Evolutionary conservation across 495 filamentous ascomycete species (phyloP).

Genomic region (Chaetomidium leptoderma): DNA sequence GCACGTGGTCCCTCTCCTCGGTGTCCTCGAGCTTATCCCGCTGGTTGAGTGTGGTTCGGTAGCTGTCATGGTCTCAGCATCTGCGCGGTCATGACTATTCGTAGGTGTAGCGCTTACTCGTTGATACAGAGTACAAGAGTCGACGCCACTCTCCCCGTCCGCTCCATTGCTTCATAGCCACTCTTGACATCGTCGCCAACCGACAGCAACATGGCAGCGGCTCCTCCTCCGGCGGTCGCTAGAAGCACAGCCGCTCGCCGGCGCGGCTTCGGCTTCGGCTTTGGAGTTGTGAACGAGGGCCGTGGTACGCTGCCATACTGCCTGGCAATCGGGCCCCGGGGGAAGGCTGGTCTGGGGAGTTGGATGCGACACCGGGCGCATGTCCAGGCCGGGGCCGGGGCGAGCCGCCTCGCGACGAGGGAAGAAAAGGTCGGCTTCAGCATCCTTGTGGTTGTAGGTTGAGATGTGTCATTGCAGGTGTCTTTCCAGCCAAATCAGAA

Average conservation of each 20-base stretch:
- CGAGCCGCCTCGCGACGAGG: constrained; percentile 20
- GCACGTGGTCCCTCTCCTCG: constrained; percentile 57
- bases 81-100: not conserved
- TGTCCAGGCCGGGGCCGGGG: constrained; percentile 30
- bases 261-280: constrained; percentile 16
- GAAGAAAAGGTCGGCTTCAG: constrained; percentile 23
- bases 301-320: constrained; percentile 31
- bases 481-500: not conserved
- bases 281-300: not conserved
- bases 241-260: constrained; percentile 25
- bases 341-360: constrained; percentile 13
- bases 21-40: constrained; percentile 54
- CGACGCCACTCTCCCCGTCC: constrained; percentile 74
- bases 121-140: constrained; percentile 79
- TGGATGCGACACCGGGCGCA: constrained; percentile 44
- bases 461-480: constrained; percentile 2
- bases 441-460: constrained; percentile 15
- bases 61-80: constrained; percentile 48
- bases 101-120: constrained; percentile 59
- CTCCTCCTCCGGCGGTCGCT: constrained; percentile 44
- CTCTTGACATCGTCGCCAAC: constrained; percentile 71
- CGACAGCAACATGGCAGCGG: constrained; percentile 56
- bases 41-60: constrained; percentile 72
- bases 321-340: constrained; percentile 26
- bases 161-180: constrained; percentile 65